Base-by-base conservation (phyloP, 768 basidiomycete genomes). In the Trichaptum fuscoviolaceum region DNA sequence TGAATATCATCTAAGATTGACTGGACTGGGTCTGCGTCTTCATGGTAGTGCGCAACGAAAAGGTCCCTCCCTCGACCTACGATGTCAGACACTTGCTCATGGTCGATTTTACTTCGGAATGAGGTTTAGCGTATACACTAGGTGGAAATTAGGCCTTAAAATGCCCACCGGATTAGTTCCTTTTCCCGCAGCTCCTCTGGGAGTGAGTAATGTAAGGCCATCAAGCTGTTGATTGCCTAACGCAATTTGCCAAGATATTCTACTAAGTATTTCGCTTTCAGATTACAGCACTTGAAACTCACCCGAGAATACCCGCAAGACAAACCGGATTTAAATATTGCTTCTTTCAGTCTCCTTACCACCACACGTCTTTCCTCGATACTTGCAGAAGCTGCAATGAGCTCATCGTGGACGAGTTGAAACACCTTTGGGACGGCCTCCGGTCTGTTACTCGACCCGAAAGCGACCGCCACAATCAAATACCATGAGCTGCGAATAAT, bases 251-350 rank as follows among this genome's bases (percentile, higher is more conserved):
- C 2, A 20, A 20, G 42, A 20, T 52, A 15, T 12, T 52, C 3
- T 2, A 52, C 12, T 52, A 6, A 65, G 18, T 25, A 25, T 1
- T 35, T 64, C n/a, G 64, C 27, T 20, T 59, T 68, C 24, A 34
- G 57, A 65, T 34, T 12, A 57, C 57, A 34, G 30, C 30, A 27
- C 27, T 63, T 5, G 42, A 36, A 35, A 58, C 74, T 67, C 69
- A 88, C 89, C 76, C 82, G 84, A 2, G 87, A 81, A 70, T 84
- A 85, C 8, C 88, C 89, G 64, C 79, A 77, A 23, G 83, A 78
- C 69, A 87, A 70, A 3, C 86, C 88, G 4, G 84, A 80, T 71
- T 88, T 88, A 75, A 90, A 83, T 6, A 90, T 67, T 0, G 82
- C 84, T 67, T 90, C 89, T 34, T 86, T 78, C 20, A 89, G 73